Conservation (phyloP, 2,329 filamentous ascomycete species). For the Colletotrichum tofieldiae region DNA sequence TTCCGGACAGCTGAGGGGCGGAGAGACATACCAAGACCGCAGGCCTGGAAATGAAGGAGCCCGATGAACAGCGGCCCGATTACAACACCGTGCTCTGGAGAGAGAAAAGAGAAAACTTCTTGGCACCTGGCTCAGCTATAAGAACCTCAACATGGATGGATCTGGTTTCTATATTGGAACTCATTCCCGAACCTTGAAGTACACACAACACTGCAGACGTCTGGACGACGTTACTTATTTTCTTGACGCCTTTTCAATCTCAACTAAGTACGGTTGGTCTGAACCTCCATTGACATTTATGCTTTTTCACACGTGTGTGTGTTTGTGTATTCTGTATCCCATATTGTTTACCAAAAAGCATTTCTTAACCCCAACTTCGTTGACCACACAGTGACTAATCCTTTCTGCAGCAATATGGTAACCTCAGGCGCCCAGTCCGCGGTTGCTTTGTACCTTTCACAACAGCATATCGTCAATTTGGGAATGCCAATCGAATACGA, state of each 20-base stretch:
- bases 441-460: background rate
- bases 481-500: background rate
- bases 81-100: background rate
- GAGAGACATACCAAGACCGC: background rate
- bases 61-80: background rate
- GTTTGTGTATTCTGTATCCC: too few species aligned
- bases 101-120: constrained; percentile 12
- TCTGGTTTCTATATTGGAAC: background rate
- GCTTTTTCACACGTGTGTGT: too few species aligned
- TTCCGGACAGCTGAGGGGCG: background rate
- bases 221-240: too few species aligned
- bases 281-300: background rate
- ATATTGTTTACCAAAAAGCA: background rate
- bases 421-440: too few species aligned
- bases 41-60: background rate
- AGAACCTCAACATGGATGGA: background rate
- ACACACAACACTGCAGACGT: background rate
- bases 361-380: background rate
- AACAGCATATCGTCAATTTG: constrained; percentile 2
- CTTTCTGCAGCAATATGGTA: background rate
- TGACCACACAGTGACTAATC: background rate
- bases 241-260: background rate
- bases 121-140: background rate
- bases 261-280: background rate
- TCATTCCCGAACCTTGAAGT: background rate